phyloP scores from a whole-genome alignment of 805 yeast species.

The Candida adriatica region DNA sequence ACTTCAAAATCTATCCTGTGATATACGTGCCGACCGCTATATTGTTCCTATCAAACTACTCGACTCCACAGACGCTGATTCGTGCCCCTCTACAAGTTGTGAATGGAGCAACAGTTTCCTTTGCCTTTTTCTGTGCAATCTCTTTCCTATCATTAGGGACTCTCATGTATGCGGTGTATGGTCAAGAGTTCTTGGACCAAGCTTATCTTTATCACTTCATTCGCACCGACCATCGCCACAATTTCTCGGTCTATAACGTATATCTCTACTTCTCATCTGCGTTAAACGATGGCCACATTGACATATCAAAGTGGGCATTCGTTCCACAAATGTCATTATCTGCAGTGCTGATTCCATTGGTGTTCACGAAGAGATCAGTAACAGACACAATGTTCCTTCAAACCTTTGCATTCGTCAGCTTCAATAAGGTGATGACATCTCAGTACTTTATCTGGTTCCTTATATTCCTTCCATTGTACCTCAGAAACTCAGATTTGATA shows the following conservation, averaged over 20 bases:
- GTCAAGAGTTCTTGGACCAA: conserved; percentile 66
- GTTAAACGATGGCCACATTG: conserved; percentile 9
- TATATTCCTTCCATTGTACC: conserved; percentile 70
- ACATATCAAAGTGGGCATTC: conserved; percentile 60
- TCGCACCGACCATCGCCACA: conserved; percentile 90
- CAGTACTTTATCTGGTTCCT: conserved; percentile 96
- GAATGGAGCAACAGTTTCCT: conserved; percentile 35
- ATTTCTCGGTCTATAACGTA: conserved; percentile 82
- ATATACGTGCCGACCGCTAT: conserved; percentile 75
- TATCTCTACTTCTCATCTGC: conserved; percentile 58
- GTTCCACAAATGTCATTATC: conserved; percentile 71
- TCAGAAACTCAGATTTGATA: conserved; percentile 39
- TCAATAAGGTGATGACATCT: conserved; percentile 82
- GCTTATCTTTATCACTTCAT: conserved; percentile 78
- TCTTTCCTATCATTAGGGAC: conserved; percentile 43
- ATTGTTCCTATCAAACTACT: conserved; percentile 31
- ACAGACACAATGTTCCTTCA: conserved; percentile 61
- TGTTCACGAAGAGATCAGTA: conserved; percentile 35
- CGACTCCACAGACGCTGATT: conserved; percentile 22
- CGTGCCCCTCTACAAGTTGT: conserved; percentile 20
- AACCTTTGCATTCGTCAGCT: conserved; percentile 70
- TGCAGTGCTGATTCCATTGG: conserved; percentile 50
- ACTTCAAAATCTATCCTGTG: conserved; percentile 87
- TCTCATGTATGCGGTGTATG: conserved; percentile 64
- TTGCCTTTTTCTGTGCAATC: conserved; percentile 32